Conservation (phyloP, 108 stramenopile species). For the Thalassiosira profunda region DNA sequence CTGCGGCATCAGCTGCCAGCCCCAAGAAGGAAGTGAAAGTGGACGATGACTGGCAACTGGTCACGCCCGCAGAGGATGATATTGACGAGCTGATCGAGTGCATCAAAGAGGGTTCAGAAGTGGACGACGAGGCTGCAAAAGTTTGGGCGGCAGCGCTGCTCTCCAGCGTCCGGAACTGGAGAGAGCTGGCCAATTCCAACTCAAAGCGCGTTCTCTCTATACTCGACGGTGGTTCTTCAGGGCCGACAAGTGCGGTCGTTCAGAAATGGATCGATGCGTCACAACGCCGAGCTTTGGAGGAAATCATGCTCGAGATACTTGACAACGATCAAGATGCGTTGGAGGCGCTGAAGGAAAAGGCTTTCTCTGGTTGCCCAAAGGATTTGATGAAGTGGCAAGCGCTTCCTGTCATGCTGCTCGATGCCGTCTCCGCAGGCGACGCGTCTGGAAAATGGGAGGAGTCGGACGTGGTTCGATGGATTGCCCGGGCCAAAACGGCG, state of each 20-base stretch:
- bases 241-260: slow-evolving; percentile 34
- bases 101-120: slow-evolving; percentile 30
- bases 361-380: slow-evolving; percentile 70
- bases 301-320: slow-evolving; percentile 87
- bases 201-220: slow-evolving; percentile 16
- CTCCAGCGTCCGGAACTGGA: slow-evolving; percentile 59
- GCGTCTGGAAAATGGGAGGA: slow-evolving; percentile 4
- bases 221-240: slow-evolving; percentile 1
- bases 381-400: slow-evolving; percentile 71
- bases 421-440: slow-evolving; percentile 13
- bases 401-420: slow-evolving; percentile 43
- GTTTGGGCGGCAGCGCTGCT: slow-evolving; percentile 18
- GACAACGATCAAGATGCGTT: slow-evolving; percentile 72
- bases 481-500: slow-evolving; percentile 20
- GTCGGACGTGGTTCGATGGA: slow-evolving; percentile 29
- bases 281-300: slow-evolving; percentile 68
- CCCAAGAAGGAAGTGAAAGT: neutral
- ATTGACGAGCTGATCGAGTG: slow-evolving; percentile 78
- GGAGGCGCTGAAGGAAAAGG: slow-evolving; percentile 54
- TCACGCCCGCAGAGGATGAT: slow-evolving; percentile 75
- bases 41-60: slow-evolving; percentile 55
- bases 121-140: slow-evolving; percentile 15
- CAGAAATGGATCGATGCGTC: slow-evolving; percentile 72
- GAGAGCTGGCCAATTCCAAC: slow-evolving; percentile 75
- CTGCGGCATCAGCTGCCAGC: neutral